Conservation (phyloP, 192 early-diverging fungal genomes). For the Linderina pennispora region DNA sequence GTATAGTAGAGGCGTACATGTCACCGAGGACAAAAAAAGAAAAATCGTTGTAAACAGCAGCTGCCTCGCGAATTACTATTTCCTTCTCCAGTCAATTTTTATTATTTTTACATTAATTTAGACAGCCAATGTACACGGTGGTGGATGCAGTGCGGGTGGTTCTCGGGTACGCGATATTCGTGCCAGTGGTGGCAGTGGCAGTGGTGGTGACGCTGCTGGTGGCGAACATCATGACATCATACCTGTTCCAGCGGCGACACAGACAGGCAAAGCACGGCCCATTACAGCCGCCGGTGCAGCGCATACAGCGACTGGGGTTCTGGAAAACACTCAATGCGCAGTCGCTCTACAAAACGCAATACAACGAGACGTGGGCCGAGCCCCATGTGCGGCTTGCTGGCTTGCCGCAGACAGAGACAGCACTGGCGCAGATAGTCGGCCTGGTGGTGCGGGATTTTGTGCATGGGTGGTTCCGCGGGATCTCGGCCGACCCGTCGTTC, state of each 20-base stretch:
- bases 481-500: constrained; percentile 40
- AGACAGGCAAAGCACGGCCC: too few species aligned
- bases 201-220: constrained; percentile 15
- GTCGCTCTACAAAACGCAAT: constrained; percentile 13
- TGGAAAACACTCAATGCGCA: constrained; percentile 1
- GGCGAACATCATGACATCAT: constrained; percentile 33
- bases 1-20: too few species aligned
- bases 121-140: constrained; percentile 7
- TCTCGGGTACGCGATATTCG: constrained; percentile 18
- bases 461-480: constrained; percentile 36
- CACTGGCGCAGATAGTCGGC: constrained; percentile 4
- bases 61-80: neutral
- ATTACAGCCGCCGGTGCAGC: constrained; percentile 20
- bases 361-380: constrained; percentile 1
- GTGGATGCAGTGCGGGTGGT: constrained; percentile 7
- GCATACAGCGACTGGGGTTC: constrained; percentile 26
- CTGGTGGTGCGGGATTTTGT: constrained; percentile 47
- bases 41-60: too few species aligned
- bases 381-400: constrained; percentile 1
- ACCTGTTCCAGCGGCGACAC: constrained; percentile 33
- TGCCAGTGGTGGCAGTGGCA: constrained; percentile 13
- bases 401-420: constrained; percentile 1
- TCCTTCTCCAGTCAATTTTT: too few species aligned
- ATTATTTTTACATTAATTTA: too few species aligned
- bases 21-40: too few species aligned